A percentile compares a stretch with the other conserved stretches of the same genome.
Evolutionary conservation across 257 asterid genomes (phyloP).

Genomic region (Solanum dulcamara): DNA sequence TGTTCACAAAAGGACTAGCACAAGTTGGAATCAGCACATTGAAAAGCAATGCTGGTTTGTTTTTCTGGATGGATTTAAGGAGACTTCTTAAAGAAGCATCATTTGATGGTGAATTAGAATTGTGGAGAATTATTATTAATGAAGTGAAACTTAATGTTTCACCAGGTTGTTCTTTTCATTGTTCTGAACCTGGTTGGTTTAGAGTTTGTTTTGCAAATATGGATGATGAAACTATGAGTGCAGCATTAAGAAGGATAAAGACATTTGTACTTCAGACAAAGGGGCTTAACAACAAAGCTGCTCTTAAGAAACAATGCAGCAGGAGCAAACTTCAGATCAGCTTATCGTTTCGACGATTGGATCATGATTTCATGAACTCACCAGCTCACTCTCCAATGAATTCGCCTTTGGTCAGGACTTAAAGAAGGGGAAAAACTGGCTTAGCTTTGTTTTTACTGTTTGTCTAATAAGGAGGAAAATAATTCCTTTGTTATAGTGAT

Average conservation of each 20-base stretch:
- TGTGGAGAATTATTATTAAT: slow-evolving; percentile 46
- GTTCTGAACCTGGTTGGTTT: slow-evolving; percentile 83
- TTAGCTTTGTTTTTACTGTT: neutral
- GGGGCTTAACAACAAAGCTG: slow-evolving; percentile 3
- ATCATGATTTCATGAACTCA: slow-evolving; percentile 29
- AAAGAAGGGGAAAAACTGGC: neutral
- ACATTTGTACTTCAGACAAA: slow-evolving; percentile 34
- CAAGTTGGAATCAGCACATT: slow-evolving; percentile 44
- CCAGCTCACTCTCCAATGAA: slow-evolving; percentile 75
- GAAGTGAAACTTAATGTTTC: slow-evolving; percentile 77
- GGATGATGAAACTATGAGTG: slow-evolving; percentile 48
- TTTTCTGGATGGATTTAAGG: slow-evolving; percentile 65
- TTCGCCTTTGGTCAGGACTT: slow-evolving; percentile 68
- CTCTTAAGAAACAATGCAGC: slow-evolving; percentile 32
- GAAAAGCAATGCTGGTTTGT: slow-evolving; percentile 51
- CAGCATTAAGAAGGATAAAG: slow-evolving; percentile 42
- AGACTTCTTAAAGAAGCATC: slow-evolving; percentile 34
- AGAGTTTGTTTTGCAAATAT: slow-evolving; percentile 78
- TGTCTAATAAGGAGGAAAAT: neutral
- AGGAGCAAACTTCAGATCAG: slow-evolving; percentile 53
- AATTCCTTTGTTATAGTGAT: neutral
- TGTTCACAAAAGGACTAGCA: slow-evolving; percentile 32
- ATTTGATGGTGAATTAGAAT: slow-evolving; percentile 47
- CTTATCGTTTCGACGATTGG: slow-evolving; percentile 54
- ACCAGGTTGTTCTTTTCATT: slow-evolving; percentile 67